phyloP scores from a whole-genome alignment of 2,329 filamentous ascomycete genomes.

The Pseudocercospora vitis region DNA sequence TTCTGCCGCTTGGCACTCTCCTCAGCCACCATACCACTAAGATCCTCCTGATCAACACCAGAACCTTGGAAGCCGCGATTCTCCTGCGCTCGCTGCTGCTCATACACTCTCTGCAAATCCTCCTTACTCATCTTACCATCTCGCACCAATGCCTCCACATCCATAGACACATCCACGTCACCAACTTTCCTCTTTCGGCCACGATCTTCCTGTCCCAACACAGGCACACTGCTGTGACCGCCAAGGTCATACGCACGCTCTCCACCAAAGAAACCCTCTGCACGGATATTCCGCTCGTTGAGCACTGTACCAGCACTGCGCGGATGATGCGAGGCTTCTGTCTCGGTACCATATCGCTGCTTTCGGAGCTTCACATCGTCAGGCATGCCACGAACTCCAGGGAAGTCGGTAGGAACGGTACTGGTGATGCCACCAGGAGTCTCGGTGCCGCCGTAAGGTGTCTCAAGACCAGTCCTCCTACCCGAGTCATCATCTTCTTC shows the following conservation, averaged over 20 bases:
- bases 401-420: conserved; percentile 76
- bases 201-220: conserved; percentile 73
- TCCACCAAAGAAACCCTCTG: conserved; percentile 93
- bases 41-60: conserved; percentile 71
- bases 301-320: conserved; percentile 86
- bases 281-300: conserved; percentile 79
- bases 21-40: conserved; percentile 93
- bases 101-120: conserved; percentile 76
- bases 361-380: conserved; percentile 93
- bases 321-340: conserved; percentile 73
- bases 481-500: conserved; percentile 66
- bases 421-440: conserved; percentile 80
- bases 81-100: conserved; percentile 65
- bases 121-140: conserved; percentile 82
- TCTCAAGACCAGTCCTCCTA: conserved; percentile 61
- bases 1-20: conserved; percentile 89
- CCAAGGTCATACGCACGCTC: conserved; percentile 87
- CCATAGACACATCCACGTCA: conserved; percentile 89
- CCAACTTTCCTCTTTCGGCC: conserved; percentile 91
- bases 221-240: conserved; percentile 56
- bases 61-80: conserved; percentile 62
- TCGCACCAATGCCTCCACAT: conserved; percentile 74
- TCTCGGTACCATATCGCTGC: conserved; percentile 78
- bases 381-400: conserved; percentile 70
- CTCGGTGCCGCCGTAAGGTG: conserved; percentile 66